Evolutionary conservation across 768 basidiomycete species (phyloP).

Genomic region (Boletus subparvulus): DNA sequence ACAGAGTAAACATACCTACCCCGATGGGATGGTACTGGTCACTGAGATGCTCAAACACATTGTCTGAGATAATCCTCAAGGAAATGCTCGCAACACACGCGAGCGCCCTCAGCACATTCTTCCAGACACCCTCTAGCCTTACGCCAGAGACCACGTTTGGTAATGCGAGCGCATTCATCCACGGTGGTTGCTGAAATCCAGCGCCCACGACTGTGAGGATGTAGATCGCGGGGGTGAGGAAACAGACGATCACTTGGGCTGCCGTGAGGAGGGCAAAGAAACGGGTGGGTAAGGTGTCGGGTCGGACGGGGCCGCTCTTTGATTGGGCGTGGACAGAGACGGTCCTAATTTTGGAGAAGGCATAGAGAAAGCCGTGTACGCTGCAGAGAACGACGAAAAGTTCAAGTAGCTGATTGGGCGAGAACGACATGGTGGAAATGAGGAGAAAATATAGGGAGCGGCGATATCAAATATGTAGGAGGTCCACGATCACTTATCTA

Average conservation of each 20-base stretch:
- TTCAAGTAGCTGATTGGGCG: slow-evolving; percentile 2
- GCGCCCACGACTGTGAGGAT: not conserved
- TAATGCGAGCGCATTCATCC: slow-evolving; percentile 2
- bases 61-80: not conserved
- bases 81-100: not conserved
- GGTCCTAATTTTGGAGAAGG: not conserved
- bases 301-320: slow-evolving; percentile 5
- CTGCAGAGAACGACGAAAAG: slow-evolving; percentile 4
- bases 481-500: no score
- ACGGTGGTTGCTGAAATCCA: slow-evolving; percentile 3
- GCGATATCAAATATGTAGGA: not conserved
- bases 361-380: not conserved
- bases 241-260: not conserved
- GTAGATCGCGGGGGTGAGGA: not conserved
- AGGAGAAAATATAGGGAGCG: not conserved
- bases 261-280: not conserved
- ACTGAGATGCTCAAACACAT: not conserved
- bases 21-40: slow-evolving; percentile 9
- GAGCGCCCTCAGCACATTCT: not conserved
- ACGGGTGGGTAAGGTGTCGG: slow-evolving; percentile 1
- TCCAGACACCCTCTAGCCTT: not conserved
- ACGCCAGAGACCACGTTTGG: not conserved
- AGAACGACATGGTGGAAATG: slow-evolving; percentile 5
- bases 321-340: not conserved
- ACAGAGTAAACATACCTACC: no score